Base-by-base conservation (phyloP, 306 rosid species). In the Quillaja saponaria region DNA sequence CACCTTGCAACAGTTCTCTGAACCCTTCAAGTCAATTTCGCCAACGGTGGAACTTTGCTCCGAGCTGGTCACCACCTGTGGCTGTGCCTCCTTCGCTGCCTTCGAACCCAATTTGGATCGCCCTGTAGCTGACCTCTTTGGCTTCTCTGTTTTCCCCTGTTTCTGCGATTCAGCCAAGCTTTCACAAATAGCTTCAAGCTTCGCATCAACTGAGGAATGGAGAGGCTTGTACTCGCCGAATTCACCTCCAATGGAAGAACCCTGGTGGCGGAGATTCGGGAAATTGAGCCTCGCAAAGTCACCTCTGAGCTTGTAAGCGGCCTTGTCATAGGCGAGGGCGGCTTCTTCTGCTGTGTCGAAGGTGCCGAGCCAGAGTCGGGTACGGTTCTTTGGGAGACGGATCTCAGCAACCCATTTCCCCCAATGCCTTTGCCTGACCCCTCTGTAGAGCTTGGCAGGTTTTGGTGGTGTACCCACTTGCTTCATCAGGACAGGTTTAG, bases 351-450 rank as follows among this genome's bases (percentile, higher is more conserved):
- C 99, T 0, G 99, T 94, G 38, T 94, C 99, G 50, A 89, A 94
- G 33, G 99, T 94, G 3, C 99, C 99, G 0, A 94, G 91, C 99
- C 99, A 94, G 6, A 94, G 96, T 50, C 99, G 78, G 1, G 97
- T 89, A 0, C 99, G 90, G 72, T 94, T 89, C 84, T 82, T 89
- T 0, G 99, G 99, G 1, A 94, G 95, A 7, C 99, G 78, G 14
- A 94, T 94, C 86, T 94, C 99, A 3, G 99, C 99, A 0, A 94
- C 99, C 99, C 99, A 94, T 65, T 94, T 94, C 0, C 99, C 99
- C 99, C 99, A 94, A 68, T 94, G 99, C 42, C 99, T 75, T 54
- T 94, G 97, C 65, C 99, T 66, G 13, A 94, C 99, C 28, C 99
- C 99, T 72, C 99, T 52, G 72, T 94, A 94, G 0, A 94, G 96